Conservation (phyloP, 2,329 filamentous ascomycete species). For the Chrysosporium keratinophilum region DNA sequence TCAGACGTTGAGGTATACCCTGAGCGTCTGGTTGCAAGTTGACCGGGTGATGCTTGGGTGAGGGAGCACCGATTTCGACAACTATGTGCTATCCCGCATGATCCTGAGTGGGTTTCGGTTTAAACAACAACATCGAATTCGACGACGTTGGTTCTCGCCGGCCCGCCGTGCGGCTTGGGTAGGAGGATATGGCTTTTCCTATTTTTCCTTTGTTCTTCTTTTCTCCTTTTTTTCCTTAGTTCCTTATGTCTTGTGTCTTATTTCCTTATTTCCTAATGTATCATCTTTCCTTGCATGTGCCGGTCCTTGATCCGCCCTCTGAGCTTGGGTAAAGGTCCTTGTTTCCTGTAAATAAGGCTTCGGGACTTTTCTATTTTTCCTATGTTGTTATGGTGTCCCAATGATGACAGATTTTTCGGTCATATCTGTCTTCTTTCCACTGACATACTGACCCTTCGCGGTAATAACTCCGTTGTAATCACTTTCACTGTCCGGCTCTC, state of each 20-base stretch:
- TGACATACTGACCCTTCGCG: no score
- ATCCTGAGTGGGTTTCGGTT: conserved; percentile 9
- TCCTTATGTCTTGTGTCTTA: not conserved
- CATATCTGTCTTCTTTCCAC: no score
- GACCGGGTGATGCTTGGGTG: conserved; percentile 16
- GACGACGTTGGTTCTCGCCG: not conserved
- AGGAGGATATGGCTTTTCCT: not conserved
- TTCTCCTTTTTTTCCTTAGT: no score
- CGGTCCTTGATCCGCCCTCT: not conserved
- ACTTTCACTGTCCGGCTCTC: no score
- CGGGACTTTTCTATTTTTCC: no score
- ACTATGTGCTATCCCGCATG: not conserved
- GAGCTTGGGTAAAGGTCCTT: not conserved
- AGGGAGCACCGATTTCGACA: not conserved
- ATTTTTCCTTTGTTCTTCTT: no score
- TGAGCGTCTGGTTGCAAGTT: conserved; percentile 13
- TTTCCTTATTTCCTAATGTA: not conserved
- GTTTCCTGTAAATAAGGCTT: not conserved
- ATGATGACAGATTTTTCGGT: no score
- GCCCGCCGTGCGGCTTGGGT: not conserved
- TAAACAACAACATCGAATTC: not conserved
- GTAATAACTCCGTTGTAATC: no score
- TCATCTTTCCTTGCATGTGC: conserved; percentile 9
- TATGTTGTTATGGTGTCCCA: no score
- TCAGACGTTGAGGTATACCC: conserved; percentile 8